Evolutionary conservation across 352 stramenopile genomes (phyloP), one percentile per base, ranked within the genome.

Genomic region (Pythium plurisporium): DNA sequence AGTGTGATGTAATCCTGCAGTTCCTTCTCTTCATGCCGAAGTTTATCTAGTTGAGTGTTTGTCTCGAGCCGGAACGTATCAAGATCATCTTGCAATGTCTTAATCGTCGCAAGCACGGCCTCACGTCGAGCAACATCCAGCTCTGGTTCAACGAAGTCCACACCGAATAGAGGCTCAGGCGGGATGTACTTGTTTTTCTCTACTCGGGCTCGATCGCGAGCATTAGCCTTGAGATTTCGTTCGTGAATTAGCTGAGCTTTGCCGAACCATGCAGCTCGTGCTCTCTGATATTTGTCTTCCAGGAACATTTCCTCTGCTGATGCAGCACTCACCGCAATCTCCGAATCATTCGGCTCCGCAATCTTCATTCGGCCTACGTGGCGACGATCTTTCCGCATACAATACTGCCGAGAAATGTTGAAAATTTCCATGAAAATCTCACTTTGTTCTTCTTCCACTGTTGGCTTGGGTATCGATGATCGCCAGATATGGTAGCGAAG

Each of bases 401-500:
- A 90, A 36, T 93, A 93, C 55, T 91, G 81, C 2, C 71, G 64
- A 25, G 83, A 93, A 1, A 89, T 59, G 49, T 82, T 62, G 30
- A 89, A 87, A 8, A 89, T 86, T 38, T 87, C 71, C 59, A 91
- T 82, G 54, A 90, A 91, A 1, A 88, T 59, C 26, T 70, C 66
- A 40, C 75, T 89, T 19, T 72, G 58, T 3, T 69, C 59, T 56
- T 93, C 83, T 30, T 89, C 78, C 0, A 41, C 23, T 5, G 77
- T 87, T 15, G 78, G 70, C 19, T 73, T 77, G 5, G 74, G 67
- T 25, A 88, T 67, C 15, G 81, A 77, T 38, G 72, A 87, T 26
- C 79, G 75, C 75, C 77, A 88, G 7, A 93, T 76, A 30, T 93
- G 83, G 40, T 91, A 93, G 2, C 81, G 79, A 2, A 93, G 65